Evolutionary conservation across 305 asterid species (phyloP).

Genomic region (Andrographis paniculata): DNA sequence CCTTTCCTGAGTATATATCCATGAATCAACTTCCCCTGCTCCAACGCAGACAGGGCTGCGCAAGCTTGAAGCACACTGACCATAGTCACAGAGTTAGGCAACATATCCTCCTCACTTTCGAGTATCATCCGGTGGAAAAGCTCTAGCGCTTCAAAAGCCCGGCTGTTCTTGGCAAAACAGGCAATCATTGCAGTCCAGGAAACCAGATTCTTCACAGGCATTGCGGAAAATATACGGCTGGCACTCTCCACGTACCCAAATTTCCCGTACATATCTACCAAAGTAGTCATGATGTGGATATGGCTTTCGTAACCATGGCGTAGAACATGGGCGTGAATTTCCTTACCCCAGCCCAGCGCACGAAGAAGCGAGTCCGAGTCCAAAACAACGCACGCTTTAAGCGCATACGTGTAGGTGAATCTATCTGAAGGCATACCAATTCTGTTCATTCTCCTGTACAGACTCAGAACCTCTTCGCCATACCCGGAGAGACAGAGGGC

Average conservation of each 20-base stretch:
- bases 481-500: constrained; percentile 59
- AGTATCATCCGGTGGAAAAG: constrained; percentile 63
- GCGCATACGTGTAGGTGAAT: constrained; percentile 78
- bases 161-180: constrained; percentile 64
- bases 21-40: constrained; percentile 82
- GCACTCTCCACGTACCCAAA: constrained; percentile 56
- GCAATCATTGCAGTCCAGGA: constrained; percentile 95
- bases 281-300: constrained; percentile 79
- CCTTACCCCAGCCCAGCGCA: constrained; percentile 39
- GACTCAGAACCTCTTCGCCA: constrained; percentile 60
- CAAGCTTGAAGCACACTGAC: constrained; percentile 92
- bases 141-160: constrained; percentile 56
- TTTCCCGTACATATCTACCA: constrained; percentile 77
- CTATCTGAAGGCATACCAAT: constrained; percentile 61
- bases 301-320: constrained; percentile 65
- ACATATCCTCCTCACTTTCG: constrained; percentile 27
- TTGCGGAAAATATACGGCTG: constrained; percentile 39
- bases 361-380: constrained; percentile 35
- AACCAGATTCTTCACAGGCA: constrained; percentile 69
- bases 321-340: constrained; percentile 69
- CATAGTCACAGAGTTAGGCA: constrained; percentile 96
- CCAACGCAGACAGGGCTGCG: constrained; percentile 64
- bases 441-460: constrained; percentile 56
- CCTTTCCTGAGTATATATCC: constrained; percentile 70
- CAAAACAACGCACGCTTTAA: constrained; percentile 76